A percentile compares a stretch with the other conserved stretches of the same genome.
phyloP scores from a whole-genome alignment of 2,329 filamentous ascomycete genomes.

The Hypoxylon sp. region DNA sequence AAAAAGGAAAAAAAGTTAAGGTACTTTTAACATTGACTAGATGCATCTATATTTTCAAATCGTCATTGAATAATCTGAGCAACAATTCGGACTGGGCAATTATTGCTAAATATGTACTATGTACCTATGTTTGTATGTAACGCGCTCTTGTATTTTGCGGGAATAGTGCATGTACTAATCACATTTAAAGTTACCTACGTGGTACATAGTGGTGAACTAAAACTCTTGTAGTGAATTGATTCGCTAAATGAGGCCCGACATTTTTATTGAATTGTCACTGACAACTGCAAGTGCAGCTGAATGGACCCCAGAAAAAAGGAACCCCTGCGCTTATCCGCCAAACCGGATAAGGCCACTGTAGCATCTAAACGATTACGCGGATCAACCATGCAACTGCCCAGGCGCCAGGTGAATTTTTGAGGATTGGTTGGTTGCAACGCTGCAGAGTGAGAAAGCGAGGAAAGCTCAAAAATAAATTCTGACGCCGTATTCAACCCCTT shows the following conservation, averaged over 20 bases:
- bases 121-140: too few species aligned
- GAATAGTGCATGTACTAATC: too few species aligned
- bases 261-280: conserved; percentile 16
- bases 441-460: neutral
- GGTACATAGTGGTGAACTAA: too few species aligned
- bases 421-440: conserved; percentile 11
- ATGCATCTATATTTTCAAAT: too few species aligned
- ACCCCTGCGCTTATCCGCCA: conserved; percentile 37
- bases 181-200: neutral
- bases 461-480: conserved; percentile 32
- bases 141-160: too few species aligned
- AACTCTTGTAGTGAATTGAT: conserved; percentile 28
- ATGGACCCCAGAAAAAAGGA: neutral
- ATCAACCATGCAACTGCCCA: conserved; percentile 22
- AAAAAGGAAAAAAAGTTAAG: too few species aligned
- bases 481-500: conserved; percentile 23
- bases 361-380: conserved; percentile 39
- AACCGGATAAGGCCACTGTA: conserved; percentile 49
- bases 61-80: too few species aligned
- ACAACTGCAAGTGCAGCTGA: neutral
- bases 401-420: conserved; percentile 16
- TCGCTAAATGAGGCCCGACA: conserved; percentile 8
- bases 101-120: too few species aligned
- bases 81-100: too few species aligned
- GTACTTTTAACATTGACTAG: too few species aligned